Evolutionary conservation across 148 eudicot species (phyloP).

Genomic region (Rhododendron kiyosumense): DNA sequence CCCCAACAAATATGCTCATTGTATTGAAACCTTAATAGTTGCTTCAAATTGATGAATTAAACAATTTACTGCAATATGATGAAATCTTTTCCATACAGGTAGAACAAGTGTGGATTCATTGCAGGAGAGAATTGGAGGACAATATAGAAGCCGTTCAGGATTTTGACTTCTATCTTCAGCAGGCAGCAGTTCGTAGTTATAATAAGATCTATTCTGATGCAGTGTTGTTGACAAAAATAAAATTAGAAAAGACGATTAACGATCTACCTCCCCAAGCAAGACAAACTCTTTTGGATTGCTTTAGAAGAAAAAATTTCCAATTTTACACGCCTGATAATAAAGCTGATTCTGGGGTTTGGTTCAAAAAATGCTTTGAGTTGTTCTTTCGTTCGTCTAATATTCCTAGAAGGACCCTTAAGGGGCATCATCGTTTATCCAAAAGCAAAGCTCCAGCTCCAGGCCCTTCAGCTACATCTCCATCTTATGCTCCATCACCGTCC

Average conservation of each 20-base stretch:
- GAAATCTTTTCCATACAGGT: conserved; percentile 34
- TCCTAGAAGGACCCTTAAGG: conserved; percentile 38
- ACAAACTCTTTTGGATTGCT: conserved; percentile 26
- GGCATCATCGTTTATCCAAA: neutral
- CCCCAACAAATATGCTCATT: neutral
- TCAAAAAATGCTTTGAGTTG: conserved; percentile 13
- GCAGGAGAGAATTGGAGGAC: conserved; percentile 26
- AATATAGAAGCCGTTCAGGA: conserved; percentile 10
- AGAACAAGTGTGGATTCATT: conserved; percentile 29
- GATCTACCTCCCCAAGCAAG: conserved; percentile 24
- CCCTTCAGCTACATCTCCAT: neutral
- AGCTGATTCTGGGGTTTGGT: neutral
- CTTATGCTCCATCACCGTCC: conserved; percentile 9
- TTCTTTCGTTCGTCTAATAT: conserved; percentile 10
- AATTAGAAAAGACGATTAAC: conserved; percentile 14
- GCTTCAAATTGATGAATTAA: neutral
- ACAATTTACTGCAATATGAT: neutral
- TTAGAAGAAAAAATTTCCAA: conserved; percentile 14
- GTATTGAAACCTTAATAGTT: neutral
- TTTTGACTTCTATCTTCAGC: conserved; percentile 19
- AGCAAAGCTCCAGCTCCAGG: neutral
- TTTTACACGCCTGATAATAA: neutral
- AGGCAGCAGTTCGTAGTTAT: conserved; percentile 8
- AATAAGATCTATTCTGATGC: neutral
- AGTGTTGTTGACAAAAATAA: conserved; percentile 4